Base-by-base conservation (phyloP, 1,284 basidiomycete genomes). In the Moesziomyces antarcticus region DNA sequence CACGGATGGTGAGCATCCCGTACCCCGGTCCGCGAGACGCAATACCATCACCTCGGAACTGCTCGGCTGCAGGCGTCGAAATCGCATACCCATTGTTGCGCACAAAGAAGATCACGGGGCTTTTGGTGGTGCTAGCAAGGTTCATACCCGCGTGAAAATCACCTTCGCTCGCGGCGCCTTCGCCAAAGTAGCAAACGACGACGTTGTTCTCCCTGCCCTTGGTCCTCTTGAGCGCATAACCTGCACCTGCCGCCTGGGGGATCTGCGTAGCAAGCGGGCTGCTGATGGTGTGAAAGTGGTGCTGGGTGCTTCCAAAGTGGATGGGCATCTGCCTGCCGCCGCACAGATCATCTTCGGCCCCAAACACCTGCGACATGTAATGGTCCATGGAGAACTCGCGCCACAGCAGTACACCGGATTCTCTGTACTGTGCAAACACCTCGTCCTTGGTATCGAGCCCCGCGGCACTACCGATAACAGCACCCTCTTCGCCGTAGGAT, bases 201-300 rank as follows among this genome's bases (percentile, higher is more conserved):
- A 94, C 91, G 43, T 82, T 75, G 5, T 57, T 56, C 44, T 79
- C 64, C 43, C 93, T 88, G 41, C 86, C 86, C 0, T 92, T 91
- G 65, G 91, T 91, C 5, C 93, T 89, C 81, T 92, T 92, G 56
- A 97, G 87, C 1, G 94, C 93, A 82, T 92, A 97, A 0, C 89
- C 94, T 5, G 96, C 93, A 6, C 95, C 95, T 0, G 94, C 94
- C 8, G 94, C 95, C 85, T 97, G 94, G 0, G 94, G 95, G 71
- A 97, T 94, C 85, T 97, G 94, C 0, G 94, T 97, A 2, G 92
- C 93, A n/a, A 97, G 87, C 0, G 94, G 92, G 11, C 92, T 94
- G 5, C 94, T 96, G 70, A 97, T 95, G 30, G 92, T 93, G 85
- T 95, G 93, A 83, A 96, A 96, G 83, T 96, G 93, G 71, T 92